Base-by-base conservation (phyloP, 176 grass and related monocot genomes). In the Thinopyrum elongatum region DNA sequence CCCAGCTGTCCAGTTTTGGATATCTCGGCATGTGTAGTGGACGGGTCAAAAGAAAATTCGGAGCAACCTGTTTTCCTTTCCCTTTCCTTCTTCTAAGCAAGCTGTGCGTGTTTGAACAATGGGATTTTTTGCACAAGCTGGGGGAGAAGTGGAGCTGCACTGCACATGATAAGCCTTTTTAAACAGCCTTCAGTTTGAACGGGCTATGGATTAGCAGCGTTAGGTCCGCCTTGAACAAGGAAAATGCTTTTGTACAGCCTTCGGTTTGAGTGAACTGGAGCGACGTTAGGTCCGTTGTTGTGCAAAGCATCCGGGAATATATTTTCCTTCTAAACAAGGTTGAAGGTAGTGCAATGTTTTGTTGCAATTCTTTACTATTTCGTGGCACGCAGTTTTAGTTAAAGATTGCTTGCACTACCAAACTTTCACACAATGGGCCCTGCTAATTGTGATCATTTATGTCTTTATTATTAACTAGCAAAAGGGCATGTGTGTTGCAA, bases 1-100 rank as follows among this genome's bases (percentile, higher is more conserved):
- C 60, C 28, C 59, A 38, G 60, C 46, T 74, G 65, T 34, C 42
- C 35, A 69, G 80, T 61, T 80, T 68, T 38, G 75, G 80, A 91
- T 91, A 80, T 87, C 35, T 74, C 33, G 19, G 66, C 84, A 80
- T 59, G 86, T 60, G 79, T 60, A 77, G 49, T 64, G 13, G 30
- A 34, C 33, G 1, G 26, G 8, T 53, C 23, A 28, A 26, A 53
- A 26, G 14, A 49, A 51, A 75, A 51, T 21, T 8, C 15, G 0
- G 41, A 46, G 12, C 39, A 28, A 28, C 3, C 26, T 17, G 33
- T 3, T 1, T 4, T 1, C 8, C 10, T 4, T 36, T 2, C 19
- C 16, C 2, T 73, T 70, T 22, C 10, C 10, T 80, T 84, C 6
- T 80, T 89, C 38, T 74, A 68, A 15, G 14, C 33, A 25, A 75